phyloP scores from a whole-genome alignment of 768 basidiomycete species.

The Lentinus tigrinus region DNA sequence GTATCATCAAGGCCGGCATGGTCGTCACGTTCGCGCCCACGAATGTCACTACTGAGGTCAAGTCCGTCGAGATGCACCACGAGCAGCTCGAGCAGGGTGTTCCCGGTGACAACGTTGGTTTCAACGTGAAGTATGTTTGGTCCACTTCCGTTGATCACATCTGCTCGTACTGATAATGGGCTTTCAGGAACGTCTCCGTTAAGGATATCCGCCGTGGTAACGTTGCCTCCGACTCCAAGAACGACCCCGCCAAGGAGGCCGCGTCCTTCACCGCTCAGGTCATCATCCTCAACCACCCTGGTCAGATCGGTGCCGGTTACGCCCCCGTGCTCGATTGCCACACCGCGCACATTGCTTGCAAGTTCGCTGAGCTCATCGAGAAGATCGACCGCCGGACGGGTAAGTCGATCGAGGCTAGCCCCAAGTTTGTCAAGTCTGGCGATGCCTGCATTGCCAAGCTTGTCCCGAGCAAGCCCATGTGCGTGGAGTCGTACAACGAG shows the following conservation, averaged over 20 bases:
- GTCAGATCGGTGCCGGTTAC: slow-evolving; percentile 99
- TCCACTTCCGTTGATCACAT: not conserved
- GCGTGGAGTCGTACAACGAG: slow-evolving; percentile 90
- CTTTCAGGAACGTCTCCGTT: slow-evolving; percentile 92
- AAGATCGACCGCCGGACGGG: slow-evolving; percentile 99
- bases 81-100: slow-evolving; percentile 92
- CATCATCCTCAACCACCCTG: slow-evolving; percentile 99
- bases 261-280: slow-evolving; percentile 99
- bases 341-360: slow-evolving; percentile 99
- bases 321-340: slow-evolving; percentile 99
- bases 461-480: slow-evolving; percentile 94
- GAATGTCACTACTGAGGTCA: slow-evolving; percentile 99
- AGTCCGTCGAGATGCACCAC: slow-evolving; percentile 99
- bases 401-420: slow-evolving; percentile 81
- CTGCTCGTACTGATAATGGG: slow-evolving; percentile 2
- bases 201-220: slow-evolving; percentile 99
- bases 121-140: slow-evolving; percentile 96
- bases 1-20: slow-evolving; percentile 99
- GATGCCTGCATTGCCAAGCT: slow-evolving; percentile 99
- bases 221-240: slow-evolving; percentile 99
- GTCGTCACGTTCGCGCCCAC: slow-evolving; percentile 95
- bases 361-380: slow-evolving; percentile 97
- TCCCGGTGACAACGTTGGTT: slow-evolving; percentile 99
- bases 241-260: slow-evolving; percentile 99
- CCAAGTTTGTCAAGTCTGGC: slow-evolving; percentile 99